A percentile compares a stretch with the other conserved stretches of the same genome.
phyloP scores from a whole-genome alignment of 306 rosid genomes.

The Rosa lucieae region DNA sequence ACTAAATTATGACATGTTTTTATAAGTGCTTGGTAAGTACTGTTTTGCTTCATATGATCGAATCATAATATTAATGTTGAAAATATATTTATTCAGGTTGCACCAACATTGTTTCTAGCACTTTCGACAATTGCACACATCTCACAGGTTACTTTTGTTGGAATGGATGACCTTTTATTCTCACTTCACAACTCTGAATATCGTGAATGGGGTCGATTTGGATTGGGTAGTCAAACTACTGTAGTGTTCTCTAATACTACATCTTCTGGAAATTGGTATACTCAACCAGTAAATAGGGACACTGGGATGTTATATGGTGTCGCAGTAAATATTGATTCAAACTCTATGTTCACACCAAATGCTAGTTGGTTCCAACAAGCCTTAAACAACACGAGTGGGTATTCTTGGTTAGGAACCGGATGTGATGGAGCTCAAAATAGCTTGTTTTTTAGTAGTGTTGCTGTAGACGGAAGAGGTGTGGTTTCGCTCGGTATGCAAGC shows the following conservation, averaged over 20 bases:
- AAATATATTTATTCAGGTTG: slow-evolving; percentile 27
- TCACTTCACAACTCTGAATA: slow-evolving; percentile 12
- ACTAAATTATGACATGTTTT: no score
- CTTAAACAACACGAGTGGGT: slow-evolving; percentile 22
- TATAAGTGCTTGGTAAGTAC: no score
- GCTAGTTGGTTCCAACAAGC: slow-evolving; percentile 30
- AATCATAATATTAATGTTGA: no score
- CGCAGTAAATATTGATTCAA: neutral
- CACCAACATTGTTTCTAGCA: slow-evolving; percentile 22
- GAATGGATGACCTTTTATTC: slow-evolving; percentile 18
- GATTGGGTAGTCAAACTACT: neutral
- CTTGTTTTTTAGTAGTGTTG: slow-evolving; percentile 20
- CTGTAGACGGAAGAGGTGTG: slow-evolving; percentile 29
- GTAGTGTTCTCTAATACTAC: slow-evolving; percentile 23
- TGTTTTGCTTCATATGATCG: neutral
- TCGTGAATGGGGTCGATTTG: neutral
- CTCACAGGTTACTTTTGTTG: slow-evolving; percentile 27
- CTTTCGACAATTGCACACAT: slow-evolving; percentile 23
- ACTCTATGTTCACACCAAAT: neutral
- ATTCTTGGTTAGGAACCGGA: slow-evolving; percentile 15
- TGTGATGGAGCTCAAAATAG: slow-evolving; percentile 7
- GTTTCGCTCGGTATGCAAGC: slow-evolving; percentile 25
- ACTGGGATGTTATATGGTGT: slow-evolving; percentile 25
- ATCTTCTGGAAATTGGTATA: slow-evolving; percentile 4
- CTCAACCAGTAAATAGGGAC: slow-evolving; percentile 13